These are phyloP conservation scores for Pseudoneurospora amorphoporcata DNA, from an alignment of 495 filamentous ascomycete genomes.

Conservation along the genomic window DNA sequence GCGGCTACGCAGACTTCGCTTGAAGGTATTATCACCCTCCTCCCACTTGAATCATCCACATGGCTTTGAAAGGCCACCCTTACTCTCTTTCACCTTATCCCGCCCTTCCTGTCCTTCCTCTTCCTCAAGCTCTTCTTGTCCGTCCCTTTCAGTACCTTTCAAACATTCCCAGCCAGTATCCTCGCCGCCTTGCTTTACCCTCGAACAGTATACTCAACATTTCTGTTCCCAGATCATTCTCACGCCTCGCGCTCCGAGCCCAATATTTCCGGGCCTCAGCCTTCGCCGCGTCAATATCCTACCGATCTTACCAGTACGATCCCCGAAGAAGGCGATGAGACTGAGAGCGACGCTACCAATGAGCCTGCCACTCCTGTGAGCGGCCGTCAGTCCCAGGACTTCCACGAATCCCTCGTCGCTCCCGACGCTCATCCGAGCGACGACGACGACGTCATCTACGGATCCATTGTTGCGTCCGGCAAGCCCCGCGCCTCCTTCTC, in stretches of 20 bases:
- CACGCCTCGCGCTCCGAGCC: slow-evolving; percentile 3
- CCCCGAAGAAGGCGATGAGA: slow-evolving; percentile 39
- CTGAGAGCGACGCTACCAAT: slow-evolving; percentile 35
- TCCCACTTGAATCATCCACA: slow-evolving; percentile 10
- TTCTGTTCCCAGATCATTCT: slow-evolving; percentile 6
- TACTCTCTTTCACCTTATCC: not conserved
- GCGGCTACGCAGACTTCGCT: slow-evolving; percentile 20
- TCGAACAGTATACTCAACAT: slow-evolving; percentile 8
- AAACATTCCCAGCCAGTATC: not conserved
- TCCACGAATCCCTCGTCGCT: slow-evolving; percentile 27
- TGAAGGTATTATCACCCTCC: slow-evolving; percentile 21
- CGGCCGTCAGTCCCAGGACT: slow-evolving; percentile 40
- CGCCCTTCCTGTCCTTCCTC: slow-evolving; percentile 3
- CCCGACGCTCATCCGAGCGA: not conserved
- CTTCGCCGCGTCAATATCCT: slow-evolving; percentile 30
- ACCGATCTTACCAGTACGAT: slow-evolving; percentile 33
- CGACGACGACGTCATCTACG: not conserved
- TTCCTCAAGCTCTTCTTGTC: not conserved
- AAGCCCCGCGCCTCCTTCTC: not conserved
- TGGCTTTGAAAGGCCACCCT: slow-evolving; percentile 8
- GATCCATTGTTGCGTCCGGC: not conserved
- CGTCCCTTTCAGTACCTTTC: not conserved
- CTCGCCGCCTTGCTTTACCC: not conserved
- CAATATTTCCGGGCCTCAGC: slow-evolving; percentile 15
- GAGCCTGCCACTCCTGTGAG: slow-evolving; percentile 41